Evolutionary conservation across 768 basidiomycete species (phyloP), one percentile per base, ranked within the genome.

Genomic region (Suillus occidentalis): DNA sequence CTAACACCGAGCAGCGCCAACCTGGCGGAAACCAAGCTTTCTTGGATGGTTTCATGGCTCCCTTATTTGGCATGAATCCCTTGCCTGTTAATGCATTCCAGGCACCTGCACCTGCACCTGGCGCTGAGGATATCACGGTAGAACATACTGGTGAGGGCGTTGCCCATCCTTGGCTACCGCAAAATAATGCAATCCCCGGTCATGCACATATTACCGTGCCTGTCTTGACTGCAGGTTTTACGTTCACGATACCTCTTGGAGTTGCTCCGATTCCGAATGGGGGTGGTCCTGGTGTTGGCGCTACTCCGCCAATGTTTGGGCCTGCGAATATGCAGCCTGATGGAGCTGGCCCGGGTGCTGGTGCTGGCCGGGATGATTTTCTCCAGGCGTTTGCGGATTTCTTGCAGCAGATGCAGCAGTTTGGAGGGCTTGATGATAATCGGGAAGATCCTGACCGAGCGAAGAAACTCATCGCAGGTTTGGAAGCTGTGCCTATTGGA

Each of bases 361-460:
- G 31, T 22, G 50, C 36, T 18, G 63, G 25, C 34, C 66, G 73
- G 50, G 69, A 73, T 40, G 70, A 73, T 31, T 40, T 76, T 22
- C 31, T 76, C 36, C 64, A 70, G 9, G 67, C 71, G 42, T 69
- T 78, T 68, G 61, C 71, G 14, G 67, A 71, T 28, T 70, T 78
- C 57, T 62, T 76, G 59, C 73, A 73, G 62, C 73, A 72, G 50
- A 66, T 60, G 65, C 66, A 47, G 43, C 55, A 31, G 55, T 69
- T 75, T 42, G 71, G 72, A 1, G 68, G 61, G 20, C 55, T 68
- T 50, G 79, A 78, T 4, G 76, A 80, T 22, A 73, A 79, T 67
- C 76, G 77, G 34, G 90, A 91, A 65, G 87, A 90, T 67, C 88
- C 89, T 0, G 87, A 85, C 65, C 81, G 89, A 36, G 91, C 90